Percentiles rank a stretch among this genome's conserved stretches.
Evolutionary conservation across 169 alveolate genomes (phyloP).

Genomic region (Plasmodium relictum): DNA sequence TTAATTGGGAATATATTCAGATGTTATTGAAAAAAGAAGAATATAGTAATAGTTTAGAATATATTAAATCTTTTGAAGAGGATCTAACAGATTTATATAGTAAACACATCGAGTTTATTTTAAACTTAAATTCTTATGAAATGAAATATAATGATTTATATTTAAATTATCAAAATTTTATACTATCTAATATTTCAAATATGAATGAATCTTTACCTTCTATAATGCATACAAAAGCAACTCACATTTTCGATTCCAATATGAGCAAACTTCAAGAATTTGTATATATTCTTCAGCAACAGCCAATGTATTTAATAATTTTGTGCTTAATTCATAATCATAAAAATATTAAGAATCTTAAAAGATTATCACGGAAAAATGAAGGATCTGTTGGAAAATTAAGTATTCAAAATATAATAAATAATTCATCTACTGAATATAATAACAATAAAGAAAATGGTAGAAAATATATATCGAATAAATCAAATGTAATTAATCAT

Average conservation of each 20-base stretch:
- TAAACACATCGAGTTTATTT: slow-evolving; percentile 79
- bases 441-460: neutral
- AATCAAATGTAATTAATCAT: neutral
- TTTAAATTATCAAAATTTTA: slow-evolving; percentile 61
- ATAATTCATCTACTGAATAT: neutral
- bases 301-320: slow-evolving; percentile 77
- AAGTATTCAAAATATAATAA: neutral
- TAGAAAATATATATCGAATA: neutral
- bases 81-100: slow-evolving; percentile 80
- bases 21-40: slow-evolving; percentile 81
- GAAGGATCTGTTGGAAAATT: neutral
- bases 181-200: slow-evolving; percentile 26
- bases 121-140: slow-evolving; percentile 77
- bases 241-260: slow-evolving; percentile 31
- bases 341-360: slow-evolving; percentile 26
- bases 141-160: slow-evolving; percentile 60
- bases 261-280: slow-evolving; percentile 34
- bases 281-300: slow-evolving; percentile 79
- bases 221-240: slow-evolving; percentile 17
- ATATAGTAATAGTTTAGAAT: slow-evolving; percentile 76
- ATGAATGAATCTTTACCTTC: slow-evolving; percentile 27
- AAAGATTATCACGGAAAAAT: neutral
- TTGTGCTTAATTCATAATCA: slow-evolving; percentile 62
- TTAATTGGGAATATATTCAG: slow-evolving; percentile 83
- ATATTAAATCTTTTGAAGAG: slow-evolving; percentile 80